Evolutionary conservation across 192 early-diverging fungal genomes (phyloP).

Genomic region (Entomortierella beljakovae): DNA sequence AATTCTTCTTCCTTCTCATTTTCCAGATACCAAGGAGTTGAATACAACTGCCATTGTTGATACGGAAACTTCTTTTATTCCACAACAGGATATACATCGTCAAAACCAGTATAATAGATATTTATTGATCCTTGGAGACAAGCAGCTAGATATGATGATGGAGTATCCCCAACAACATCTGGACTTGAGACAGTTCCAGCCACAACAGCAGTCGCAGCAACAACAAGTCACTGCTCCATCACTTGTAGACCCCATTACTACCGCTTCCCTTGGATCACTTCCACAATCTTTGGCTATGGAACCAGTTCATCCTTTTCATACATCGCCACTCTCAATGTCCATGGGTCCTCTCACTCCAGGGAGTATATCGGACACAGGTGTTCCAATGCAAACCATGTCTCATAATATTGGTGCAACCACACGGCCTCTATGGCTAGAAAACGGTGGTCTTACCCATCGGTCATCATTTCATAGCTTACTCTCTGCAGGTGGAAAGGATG

Average conservation of each 20-base stretch:
- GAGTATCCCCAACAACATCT: constrained; percentile 43
- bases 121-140: background rate
- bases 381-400: constrained; percentile 20
- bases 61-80: background rate
- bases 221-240: constrained; percentile 5
- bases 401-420: constrained; percentile 11
- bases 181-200: constrained; percentile 43
- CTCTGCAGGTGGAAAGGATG: constrained; percentile 28
- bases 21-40: constrained; percentile 16
- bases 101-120: background rate
- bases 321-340: constrained; percentile 4
- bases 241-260: background rate
- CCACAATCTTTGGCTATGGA: constrained; percentile 18
- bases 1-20: background rate
- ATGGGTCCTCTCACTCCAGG: background rate
- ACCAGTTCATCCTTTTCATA: constrained; percentile 40
- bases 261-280: background rate
- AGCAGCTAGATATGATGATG: constrained; percentile 47
- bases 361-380: background rate
- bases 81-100: constrained; percentile 1
- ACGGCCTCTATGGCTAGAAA: constrained; percentile 45
- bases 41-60: constrained; percentile 5
- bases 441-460: constrained; percentile 34
- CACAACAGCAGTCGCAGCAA: constrained; percentile 21
- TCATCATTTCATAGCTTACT: constrained; percentile 40